Evolutionary conservation across 2,329 filamentous ascomycete genomes (phyloP).

Genomic region (Xylaria sp.): DNA sequence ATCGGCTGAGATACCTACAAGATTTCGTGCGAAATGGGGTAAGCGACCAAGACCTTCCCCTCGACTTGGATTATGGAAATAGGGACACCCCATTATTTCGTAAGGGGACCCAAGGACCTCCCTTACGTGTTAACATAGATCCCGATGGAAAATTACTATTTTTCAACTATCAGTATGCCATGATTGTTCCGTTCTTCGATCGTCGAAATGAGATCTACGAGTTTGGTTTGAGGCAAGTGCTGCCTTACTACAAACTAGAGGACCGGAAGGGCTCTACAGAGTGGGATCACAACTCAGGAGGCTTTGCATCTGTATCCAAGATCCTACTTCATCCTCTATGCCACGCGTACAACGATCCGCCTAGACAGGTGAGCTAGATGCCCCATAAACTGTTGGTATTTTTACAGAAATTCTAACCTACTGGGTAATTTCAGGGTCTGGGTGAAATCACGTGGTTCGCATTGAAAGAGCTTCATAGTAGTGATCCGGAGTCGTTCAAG

Average conservation of each 20-base stretch:
- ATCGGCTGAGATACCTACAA: background rate
- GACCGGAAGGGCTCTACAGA: background rate
- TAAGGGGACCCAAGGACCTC: background rate
- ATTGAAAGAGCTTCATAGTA: background rate
- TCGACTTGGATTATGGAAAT: background rate
- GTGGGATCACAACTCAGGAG: background rate
- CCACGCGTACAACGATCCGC: background rate
- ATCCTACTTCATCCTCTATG: constrained; percentile 10
- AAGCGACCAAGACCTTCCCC: background rate
- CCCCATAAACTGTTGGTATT: no score
- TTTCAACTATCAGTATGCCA: background rate
- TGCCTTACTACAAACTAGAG: background rate
- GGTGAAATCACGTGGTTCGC: constrained; percentile 4
- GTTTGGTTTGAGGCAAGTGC: background rate
- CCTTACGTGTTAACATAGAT: background rate
- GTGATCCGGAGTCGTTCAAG: background rate
- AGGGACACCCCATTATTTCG: background rate
- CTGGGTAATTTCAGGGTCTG: background rate
- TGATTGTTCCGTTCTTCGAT: background rate
- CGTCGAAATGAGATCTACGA: background rate
- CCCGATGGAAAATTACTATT: background rate
- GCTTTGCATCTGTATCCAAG: background rate
- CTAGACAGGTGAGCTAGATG: background rate
- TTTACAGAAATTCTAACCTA: background rate
- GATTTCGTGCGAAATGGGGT: background rate